Evolutionary conservation across 345 rosid genomes (phyloP), one percentile per base, ranked within the genome.

Genomic region (Lepidium africanum): DNA sequence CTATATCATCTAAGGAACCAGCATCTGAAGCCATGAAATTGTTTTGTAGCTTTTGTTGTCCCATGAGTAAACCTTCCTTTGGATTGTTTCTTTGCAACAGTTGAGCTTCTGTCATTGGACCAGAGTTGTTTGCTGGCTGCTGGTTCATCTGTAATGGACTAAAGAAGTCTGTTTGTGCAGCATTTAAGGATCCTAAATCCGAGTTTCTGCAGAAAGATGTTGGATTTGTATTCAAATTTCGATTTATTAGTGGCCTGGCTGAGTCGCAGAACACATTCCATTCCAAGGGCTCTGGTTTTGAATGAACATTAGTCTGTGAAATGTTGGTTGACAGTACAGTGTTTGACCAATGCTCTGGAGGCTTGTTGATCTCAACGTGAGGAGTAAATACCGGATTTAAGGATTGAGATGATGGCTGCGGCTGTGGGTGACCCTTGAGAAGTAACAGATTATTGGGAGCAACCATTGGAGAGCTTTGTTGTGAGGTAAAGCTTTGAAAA

Each of bases 1-100:
- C 81, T 33, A 85, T 17, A 77, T 83, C 92, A 65, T 86, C 87
- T 78, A 86, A 79, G 69, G 83, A 82, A 59, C 84, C 88, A 62
- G 75, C 75, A 62, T 75, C 79, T 33, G 65, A 75, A 38, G 76
- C 68, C 69, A 71, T 23, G 49, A 56, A 79, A 70, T 77, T 56
- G 13, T 73, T 73, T 49, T 76, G 85, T 10, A 37, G 63, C 67
- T 80, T 81, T 55, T 75, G 80, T 63, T 84, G 89, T 55, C 73
- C 78, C 39, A 65, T 36, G 1, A 46, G 23, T 79, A 78, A 75
- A 58, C 80, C 83, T 62, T 79, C 83, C 57, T 74, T 78, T 10
- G 62, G 42, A 42, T 43, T 35, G 59, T 21, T 46, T 39, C 40
- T 57, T 55, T 62, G 68, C 65, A 65, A 8, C 14, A 65, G 46